Evolutionary conservation across 139 green algal genomes (phyloP).

Genomic region (Haematococcus lacustris): DNA sequence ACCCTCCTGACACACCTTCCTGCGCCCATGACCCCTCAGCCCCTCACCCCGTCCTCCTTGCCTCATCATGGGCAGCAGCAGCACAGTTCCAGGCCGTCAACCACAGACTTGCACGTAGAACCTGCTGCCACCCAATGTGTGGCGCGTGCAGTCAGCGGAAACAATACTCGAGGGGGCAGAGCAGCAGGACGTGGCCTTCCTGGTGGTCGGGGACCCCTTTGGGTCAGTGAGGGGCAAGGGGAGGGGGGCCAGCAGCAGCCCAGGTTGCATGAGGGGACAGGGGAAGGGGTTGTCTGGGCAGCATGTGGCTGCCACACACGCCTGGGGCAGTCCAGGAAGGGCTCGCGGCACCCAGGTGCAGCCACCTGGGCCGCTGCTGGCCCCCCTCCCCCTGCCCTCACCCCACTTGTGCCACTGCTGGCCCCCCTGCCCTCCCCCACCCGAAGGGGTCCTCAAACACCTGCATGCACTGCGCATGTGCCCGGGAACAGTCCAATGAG

Average conservation of each 20-base stretch:
- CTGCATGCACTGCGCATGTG: no score
- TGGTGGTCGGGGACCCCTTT: slow-evolving; percentile 97
- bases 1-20: not conserved
- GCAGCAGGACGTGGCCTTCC: slow-evolving; percentile 82
- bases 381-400: no score
- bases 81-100: not conserved
- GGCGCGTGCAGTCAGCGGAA: slow-evolving; percentile 58
- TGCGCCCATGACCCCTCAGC: not conserved
- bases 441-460: no score
- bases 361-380: no score
- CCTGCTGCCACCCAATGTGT: not conserved
- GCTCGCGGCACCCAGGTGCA: no score
- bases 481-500: no score
- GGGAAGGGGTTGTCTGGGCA: no score
- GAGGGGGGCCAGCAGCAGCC: no score
- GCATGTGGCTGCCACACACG: no score
- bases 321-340: no score
- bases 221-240: slow-evolving; percentile 49
- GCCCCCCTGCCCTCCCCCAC: no score
- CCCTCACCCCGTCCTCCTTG: not conserved
- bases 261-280: not conserved
- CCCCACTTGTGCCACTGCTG: no score
- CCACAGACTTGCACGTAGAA: not conserved
- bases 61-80: not conserved
- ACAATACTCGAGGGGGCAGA: slow-evolving; percentile 75